Evolutionary conservation across 805 yeast species (phyloP).

Genomic region (Saturnispora sekii): DNA sequence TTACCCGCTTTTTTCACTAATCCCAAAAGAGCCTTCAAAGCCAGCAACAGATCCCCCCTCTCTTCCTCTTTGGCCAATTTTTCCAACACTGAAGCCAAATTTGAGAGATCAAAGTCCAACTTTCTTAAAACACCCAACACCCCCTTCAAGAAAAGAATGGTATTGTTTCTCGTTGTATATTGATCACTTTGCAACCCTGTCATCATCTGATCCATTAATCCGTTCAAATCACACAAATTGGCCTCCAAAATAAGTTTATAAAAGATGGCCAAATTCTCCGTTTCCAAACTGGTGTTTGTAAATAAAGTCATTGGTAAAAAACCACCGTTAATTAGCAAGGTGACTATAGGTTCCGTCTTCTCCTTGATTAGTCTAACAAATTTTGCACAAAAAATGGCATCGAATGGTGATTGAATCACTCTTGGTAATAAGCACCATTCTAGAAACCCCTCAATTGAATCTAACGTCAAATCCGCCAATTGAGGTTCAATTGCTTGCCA

Average conservation of each 20-base stretch:
- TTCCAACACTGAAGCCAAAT: constrained; percentile 38
- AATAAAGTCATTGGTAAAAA: constrained; percentile 47
- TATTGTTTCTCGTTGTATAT: constrained; percentile 73
- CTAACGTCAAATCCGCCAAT: constrained; percentile 16
- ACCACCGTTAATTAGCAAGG: constrained; percentile 15
- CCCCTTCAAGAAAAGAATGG: constrained; percentile 64
- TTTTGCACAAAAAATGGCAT: constrained; percentile 60
- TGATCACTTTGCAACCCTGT: constrained; percentile 39
- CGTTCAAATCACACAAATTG: too few species aligned
- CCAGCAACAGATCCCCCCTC: constrained; percentile 72
- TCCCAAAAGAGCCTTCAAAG: constrained; percentile 64
- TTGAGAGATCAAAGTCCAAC: constrained; percentile 55
- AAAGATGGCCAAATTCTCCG: constrained; percentile 76
- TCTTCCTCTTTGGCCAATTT: constrained; percentile 41
- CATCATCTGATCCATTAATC: constrained; percentile 34
- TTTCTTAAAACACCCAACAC: constrained; percentile 51
- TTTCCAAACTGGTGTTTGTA: constrained; percentile 64
- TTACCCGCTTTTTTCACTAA: constrained; percentile 38
- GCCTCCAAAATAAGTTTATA: constrained; percentile 44
- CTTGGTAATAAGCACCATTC: constrained; percentile 69
- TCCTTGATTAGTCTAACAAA: constrained; percentile 44
- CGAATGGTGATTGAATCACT: constrained; percentile 67
- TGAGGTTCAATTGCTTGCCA: constrained; percentile 23
- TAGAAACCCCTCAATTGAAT: constrained; percentile 42
- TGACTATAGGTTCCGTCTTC: constrained; percentile 24